phyloP scores from a whole-genome alignment of 1,284 basidiomycete species.

The Cutaneotrichosporon daszewskae region DNA sequence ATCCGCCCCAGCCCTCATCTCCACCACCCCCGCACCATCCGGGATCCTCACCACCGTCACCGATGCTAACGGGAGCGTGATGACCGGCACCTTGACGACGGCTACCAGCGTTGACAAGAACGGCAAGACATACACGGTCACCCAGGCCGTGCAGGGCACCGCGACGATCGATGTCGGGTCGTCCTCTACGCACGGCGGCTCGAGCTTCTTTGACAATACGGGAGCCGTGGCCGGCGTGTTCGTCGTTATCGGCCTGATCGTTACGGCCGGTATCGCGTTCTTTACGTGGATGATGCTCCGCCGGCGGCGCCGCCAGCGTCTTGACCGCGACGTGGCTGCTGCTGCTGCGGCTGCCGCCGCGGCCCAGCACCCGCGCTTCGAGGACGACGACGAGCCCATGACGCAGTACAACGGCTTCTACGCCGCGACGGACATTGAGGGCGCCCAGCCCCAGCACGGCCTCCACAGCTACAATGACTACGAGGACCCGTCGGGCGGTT shows the following conservation, averaged over 20 bases:
- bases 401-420: constrained; percentile 43
- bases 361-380: constrained; percentile 35
- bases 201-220: constrained; percentile 46
- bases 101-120: constrained; percentile 13
- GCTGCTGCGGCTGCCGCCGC: constrained; percentile 47
- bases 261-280: constrained; percentile 40
- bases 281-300: constrained; percentile 44
- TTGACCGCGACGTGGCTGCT: constrained; percentile 48
- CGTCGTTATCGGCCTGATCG: constrained; percentile 46
- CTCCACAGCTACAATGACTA: constrained; percentile 35
- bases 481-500: constrained; percentile 44
- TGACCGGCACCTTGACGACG: neutral
- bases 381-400: constrained; percentile 47
- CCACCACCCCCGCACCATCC: neutral
- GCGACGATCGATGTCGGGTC: constrained; percentile 16
- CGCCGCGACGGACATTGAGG: constrained; percentile 22
- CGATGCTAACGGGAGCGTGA: constrained; percentile 1
- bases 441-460: constrained; percentile 13
- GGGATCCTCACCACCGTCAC: constrained; percentile 7
- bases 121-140: constrained; percentile 35
- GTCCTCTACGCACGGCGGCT: constrained; percentile 13
- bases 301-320: constrained; percentile 41
- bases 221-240: constrained; percentile 48
- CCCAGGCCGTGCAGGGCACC: constrained; percentile 36
- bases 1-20: neutral